Base-by-base conservation (phyloP, 2,329 filamentous ascomycete species). In the Helminthosporium solani region DNA sequence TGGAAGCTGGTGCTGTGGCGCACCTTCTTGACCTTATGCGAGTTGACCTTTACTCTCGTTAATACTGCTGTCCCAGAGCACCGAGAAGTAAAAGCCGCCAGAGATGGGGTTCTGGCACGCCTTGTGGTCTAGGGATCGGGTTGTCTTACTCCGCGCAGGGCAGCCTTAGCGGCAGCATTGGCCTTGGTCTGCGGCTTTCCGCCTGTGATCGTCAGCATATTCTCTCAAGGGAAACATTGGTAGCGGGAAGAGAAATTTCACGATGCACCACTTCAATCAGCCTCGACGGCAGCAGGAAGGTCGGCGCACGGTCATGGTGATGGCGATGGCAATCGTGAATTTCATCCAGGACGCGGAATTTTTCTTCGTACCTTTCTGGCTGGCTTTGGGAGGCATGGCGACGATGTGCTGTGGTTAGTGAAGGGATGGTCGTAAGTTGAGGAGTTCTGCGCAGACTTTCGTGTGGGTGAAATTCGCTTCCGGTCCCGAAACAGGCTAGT, bases 1-100 rank as follows among this genome's bases (percentile, higher is more conserved):
- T 96, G 92, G 88, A 97, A 99, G 74, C 87, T 91, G 67, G 92
- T 96, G 75, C 84, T 90, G 73, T 84, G 64, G 75, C 92, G 87
- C 77, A 95, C 85, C 84, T 96, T 96, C 79, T 84, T 84, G 78
- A 87, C 84, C 84, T 96, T 96, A 79, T 94, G 84, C 75, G 84
- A 79, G 74, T 86, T 79, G 68, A 79, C 78, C 83, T 86, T 74
- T 68, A 63, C 60, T 67, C 64, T 68, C 64, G 64, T 69, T 66
- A 69, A 67, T 51, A 47, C 64, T 61, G 58, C 47, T 62, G 59
- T 38, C 54, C 60, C 61, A 52, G 60, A 59, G 64, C 59, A 63
- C 58, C n/a, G 62, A 66, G 64, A 72, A 72, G 58, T 67, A 74
- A 70, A 76, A 71, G 73, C 72, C 70, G 74, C 76, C 74, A 78